Conservation (phyloP, 2,329 filamentous ascomycete species). For the Calonectria multiphialidica region DNA sequence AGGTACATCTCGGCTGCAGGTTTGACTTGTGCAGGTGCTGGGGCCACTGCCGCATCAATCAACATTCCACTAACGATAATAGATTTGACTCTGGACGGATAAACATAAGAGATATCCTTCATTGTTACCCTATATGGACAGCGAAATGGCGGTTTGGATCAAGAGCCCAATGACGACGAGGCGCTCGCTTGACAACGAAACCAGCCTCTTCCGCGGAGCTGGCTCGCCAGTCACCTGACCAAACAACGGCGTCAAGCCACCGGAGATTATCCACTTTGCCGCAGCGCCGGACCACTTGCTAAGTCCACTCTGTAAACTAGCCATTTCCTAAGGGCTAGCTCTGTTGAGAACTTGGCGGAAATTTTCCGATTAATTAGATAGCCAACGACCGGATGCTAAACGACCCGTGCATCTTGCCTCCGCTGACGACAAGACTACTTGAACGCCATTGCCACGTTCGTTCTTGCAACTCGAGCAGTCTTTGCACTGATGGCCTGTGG, state of each 20-base stretch:
- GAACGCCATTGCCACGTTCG: background rate
- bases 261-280: background rate
- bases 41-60: background rate
- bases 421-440: background rate
- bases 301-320: background rate
- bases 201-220: background rate
- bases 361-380: background rate
- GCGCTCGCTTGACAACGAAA: background rate
- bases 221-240: background rate
- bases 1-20: background rate
- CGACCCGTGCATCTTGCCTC: background rate
- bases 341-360: background rate
- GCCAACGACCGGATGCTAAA: background rate
- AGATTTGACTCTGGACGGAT: background rate
- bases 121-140: background rate
- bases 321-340: too few relatives aligned
- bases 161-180: background rate
- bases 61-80: background rate
- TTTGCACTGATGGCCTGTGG: background rate
- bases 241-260: too few relatives aligned
- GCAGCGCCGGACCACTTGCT: background rate
- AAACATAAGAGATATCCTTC: background rate
- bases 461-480: background rate
- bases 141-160: background rate
- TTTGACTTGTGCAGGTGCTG: background rate